Evolutionary conservation across 768 basidiomycete species (phyloP).

Genomic region (Boletus pseudo-olivaceus): DNA sequence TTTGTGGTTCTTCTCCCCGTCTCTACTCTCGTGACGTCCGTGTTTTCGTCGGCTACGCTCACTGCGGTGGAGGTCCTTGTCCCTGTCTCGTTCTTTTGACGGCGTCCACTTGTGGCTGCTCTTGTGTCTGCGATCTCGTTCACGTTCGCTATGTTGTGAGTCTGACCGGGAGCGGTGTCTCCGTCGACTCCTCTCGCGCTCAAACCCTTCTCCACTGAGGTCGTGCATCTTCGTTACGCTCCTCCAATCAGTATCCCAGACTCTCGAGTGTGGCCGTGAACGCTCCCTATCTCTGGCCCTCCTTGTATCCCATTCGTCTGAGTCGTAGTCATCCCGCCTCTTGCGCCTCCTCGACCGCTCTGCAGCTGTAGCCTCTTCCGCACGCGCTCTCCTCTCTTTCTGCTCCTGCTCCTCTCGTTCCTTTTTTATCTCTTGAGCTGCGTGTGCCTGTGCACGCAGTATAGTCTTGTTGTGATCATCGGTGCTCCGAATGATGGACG

Average conservation of each 20-base stretch:
- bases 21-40: conserved; percentile 22
- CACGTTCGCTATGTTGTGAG: conserved; percentile 20
- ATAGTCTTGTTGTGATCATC: conserved; percentile 95
- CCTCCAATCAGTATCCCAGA: conserved; percentile 45
- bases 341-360: conserved; percentile 47
- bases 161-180: conserved; percentile 31
- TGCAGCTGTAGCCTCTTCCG: conserved; percentile 73
- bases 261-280: conserved; percentile 40
- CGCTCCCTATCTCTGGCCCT: conserved; percentile 42
- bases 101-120: conserved; percentile 21
- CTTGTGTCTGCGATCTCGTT: conserved; percentile 21
- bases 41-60: conserved; percentile 25
- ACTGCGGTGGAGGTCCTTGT: conserved; percentile 8
- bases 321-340: conserved; percentile 28
- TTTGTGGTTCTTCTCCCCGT: conserved; percentile 14
- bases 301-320: conserved; percentile 32
- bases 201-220: conserved; percentile 34
- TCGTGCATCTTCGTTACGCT: conserved; percentile 40
- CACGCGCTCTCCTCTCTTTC: conserved; percentile 57
- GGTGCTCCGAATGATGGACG: conserved; percentile 86
- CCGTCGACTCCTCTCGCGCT: conserved; percentile 20
- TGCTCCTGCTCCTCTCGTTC: conserved; percentile 66
- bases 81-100: conserved; percentile 13
- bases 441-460: conserved; percentile 64
- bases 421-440: conserved; percentile 69